Base-by-base conservation (phyloP, 1,284 basidiomycete species). In the Boletus sp. region DNA sequence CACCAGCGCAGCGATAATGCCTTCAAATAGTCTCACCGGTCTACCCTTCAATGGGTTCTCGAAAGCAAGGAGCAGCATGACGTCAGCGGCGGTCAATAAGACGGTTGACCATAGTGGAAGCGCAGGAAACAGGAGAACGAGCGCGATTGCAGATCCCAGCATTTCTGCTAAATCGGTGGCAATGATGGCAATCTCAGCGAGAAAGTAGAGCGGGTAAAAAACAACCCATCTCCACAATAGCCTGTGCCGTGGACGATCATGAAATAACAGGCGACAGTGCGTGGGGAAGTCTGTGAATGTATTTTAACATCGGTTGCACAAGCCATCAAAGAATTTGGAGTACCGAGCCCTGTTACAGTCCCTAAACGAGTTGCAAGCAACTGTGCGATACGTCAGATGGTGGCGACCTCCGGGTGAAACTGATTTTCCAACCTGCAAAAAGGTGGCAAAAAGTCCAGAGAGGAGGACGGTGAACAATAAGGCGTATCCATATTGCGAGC, bases 401-500 rank as follows among this genome's bases (percentile, higher is more conserved):
- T 19, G 19, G 14, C 13, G 4, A 12, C 16, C 4, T 20, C 16
- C 10, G 7, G 25, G 17, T 35, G 0, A 16, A 35, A 17, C 10
- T n/a, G 16, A 29, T 0, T 2, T 16, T 20, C 40, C 17, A 9
- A 66, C 77, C 71, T 84, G 82, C 22, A 84, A 70, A 41, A 82
- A 71, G 8, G 82, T 77, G 4, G 83, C 86, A 39, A 85, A 77
- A 8, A 88, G 52, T 14, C 84, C 84, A 2, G 88, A 71, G 27
- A 90, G 59, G 7, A 91, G 74, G 29, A 91, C 79, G 48, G 85
- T 73, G 62, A 89, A 89, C 32, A 91, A 72, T 5, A 90, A 73
- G 52, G 79, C 78, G 69, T 90, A 91, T 1, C 87, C 87, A 53
- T 73, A 83, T 41, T 75, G 64, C 10, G 80, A 80, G 8, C 82